These are phyloP conservation scores for Myxozyma lipomycoides DNA, from an alignment of 805 yeast genomes.

Conservation along the genomic window DNA sequence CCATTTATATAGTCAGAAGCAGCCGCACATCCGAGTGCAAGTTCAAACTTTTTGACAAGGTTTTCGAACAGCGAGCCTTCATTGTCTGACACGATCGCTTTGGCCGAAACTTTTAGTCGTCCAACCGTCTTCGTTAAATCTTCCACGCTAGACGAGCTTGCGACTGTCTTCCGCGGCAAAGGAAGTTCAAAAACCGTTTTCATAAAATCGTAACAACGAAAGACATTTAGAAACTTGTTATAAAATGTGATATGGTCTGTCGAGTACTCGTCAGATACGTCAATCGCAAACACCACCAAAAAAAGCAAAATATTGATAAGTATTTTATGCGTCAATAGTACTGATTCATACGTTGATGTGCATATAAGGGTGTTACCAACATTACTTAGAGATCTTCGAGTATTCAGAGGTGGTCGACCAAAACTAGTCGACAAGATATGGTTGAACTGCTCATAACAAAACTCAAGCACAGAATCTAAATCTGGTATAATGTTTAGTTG, in stretches of 20 bases:
- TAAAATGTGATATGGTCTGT: slow-evolving; percentile 13
- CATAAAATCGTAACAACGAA: slow-evolving; percentile 4
- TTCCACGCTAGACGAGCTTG: slow-evolving; percentile 1
- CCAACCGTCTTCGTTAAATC: slow-evolving; percentile 1
- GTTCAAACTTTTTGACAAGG: slow-evolving; percentile 8
- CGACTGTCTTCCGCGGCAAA: background rate
- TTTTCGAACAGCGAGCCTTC: background rate
- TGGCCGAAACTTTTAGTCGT: slow-evolving; percentile 4
- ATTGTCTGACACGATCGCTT: background rate
- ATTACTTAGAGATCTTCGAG: slow-evolving; percentile 6
- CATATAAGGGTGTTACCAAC: slow-evolving; percentile 7
- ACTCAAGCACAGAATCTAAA: slow-evolving; percentile 16
- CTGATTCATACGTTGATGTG: slow-evolving; percentile 4
- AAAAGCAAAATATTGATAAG: slow-evolving; percentile 17
- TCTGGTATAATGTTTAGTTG: slow-evolving; percentile 12
- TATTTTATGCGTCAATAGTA: background rate
- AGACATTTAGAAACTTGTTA: slow-evolving; percentile 5
- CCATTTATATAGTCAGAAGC: slow-evolving; percentile 10
- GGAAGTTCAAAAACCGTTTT: slow-evolving; percentile 3
- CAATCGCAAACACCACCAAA: slow-evolving; percentile 15
- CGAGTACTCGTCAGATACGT: slow-evolving; percentile 12
- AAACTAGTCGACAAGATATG: slow-evolving; percentile 1
- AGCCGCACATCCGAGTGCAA: slow-evolving; percentile 6
- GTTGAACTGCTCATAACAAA: slow-evolving; percentile 6
- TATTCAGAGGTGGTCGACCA: slow-evolving; percentile 11